Evolutionary conservation across 2,329 filamentous ascomycete species (phyloP), one percentile per base, ranked within the genome.

Genomic region (Passalora sequoiae): DNA sequence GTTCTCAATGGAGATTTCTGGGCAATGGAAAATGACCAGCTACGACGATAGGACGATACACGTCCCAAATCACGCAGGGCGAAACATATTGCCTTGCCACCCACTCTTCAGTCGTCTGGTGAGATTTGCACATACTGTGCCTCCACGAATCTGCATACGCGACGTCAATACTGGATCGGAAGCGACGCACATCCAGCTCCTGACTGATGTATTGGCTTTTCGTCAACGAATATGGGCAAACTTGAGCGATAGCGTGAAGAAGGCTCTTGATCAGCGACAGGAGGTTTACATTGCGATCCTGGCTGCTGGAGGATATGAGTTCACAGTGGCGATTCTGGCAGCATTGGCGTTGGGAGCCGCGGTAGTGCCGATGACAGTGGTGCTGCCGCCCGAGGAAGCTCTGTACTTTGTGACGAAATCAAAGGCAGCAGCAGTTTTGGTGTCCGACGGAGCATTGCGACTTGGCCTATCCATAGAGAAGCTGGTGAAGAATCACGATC

Each of bases 241-340:
- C 4, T 51, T 70, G 4, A 53, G 58, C 36, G 32, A 54, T 6
- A 44, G 42, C 15, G 64, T 56, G 4, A 53, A 54, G 29, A 46
- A 54, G 25, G 57, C 60, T 13, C 52, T 68, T 20, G 50, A 61
- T 4, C 55, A 52, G 8, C 55, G 62, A 43, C 57, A 66, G 33
- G 68, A 68, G 39, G 64, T 70, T 10, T 73, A 68, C 49, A 65
- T 74, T 35, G 67, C 66, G 19, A 60, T 74, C 4, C 57, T 74
- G 22, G 70, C 69, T 8, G 61, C 68, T 2, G 69, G 69, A 5
- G 66, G 71, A 4, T 73, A 73, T 51, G 70, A 73, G 43, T 74
- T 68, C 50, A 62, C 67, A 3, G 68, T 73, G n/a, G 70, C 66
- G 4, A 69, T 72, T 49, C 60, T 74, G 20, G 66, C 70, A 4